Percentiles rank a stretch among this genome's conserved stretches.
phyloP scores from a whole-genome alignment of 192 early-diverging fungal genomes.

The Coemansia umbellata region DNA sequence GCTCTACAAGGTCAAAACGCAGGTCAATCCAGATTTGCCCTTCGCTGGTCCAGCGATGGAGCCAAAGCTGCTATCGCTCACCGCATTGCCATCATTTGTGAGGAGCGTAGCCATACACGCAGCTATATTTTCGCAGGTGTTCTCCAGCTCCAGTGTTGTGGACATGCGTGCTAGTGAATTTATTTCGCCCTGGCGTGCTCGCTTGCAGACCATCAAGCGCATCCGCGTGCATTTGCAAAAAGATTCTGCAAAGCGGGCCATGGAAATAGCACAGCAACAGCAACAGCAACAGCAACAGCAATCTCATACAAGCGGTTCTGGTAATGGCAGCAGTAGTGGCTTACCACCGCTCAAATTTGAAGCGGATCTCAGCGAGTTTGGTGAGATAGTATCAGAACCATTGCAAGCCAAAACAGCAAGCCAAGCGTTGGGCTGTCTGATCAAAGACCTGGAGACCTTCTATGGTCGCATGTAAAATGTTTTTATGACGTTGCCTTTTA shows the following conservation, averaged over 20 bases:
- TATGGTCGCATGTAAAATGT: neutral
- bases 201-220: slow-evolving; percentile 88
- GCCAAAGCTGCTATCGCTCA: slow-evolving; percentile 78
- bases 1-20: slow-evolving; percentile 62
- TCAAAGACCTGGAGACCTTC: slow-evolving; percentile 26
- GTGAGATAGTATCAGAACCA: slow-evolving; percentile 26
- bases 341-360: too few species aligned
- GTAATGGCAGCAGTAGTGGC: too few species aligned
- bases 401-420: slow-evolving; percentile 19
- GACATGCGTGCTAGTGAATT: slow-evolving; percentile 58
- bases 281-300: too few species aligned
- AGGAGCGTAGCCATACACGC: slow-evolving; percentile 81
- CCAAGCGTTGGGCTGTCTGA: slow-evolving; percentile 41
- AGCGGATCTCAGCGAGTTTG: slow-evolving; percentile 32
- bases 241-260: slow-evolving; percentile 11
- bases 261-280: neutral
- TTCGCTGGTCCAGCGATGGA: slow-evolving; percentile 76
- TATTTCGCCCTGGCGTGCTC: slow-evolving; percentile 83
- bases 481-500: neutral
- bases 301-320: too few species aligned
- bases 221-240: slow-evolving; percentile 43
- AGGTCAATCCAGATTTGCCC: slow-evolving; percentile 73
- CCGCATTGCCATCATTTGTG: slow-evolving; percentile 74
- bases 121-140: slow-evolving; percentile 88
- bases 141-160: slow-evolving; percentile 59